phyloP scores from a whole-genome alignment of 495 filamentous ascomycete genomes.

The Talaromyces wortmannii region DNA sequence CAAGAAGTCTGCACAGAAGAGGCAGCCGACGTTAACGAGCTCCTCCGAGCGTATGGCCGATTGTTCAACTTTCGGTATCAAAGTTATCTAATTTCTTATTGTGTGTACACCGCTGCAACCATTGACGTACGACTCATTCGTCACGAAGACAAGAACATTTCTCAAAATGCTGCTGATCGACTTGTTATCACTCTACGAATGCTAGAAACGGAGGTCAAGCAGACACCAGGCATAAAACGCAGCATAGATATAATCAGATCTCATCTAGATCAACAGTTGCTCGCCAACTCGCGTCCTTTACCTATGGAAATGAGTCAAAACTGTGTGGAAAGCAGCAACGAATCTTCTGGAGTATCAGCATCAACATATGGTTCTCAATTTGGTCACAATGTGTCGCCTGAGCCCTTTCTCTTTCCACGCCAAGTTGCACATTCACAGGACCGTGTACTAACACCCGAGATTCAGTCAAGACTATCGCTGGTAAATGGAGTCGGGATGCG shows the following conservation, averaged over 20 bases:
- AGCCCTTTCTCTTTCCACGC: too few relatives aligned
- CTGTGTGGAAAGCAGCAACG: neutral
- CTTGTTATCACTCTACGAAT: slow-evolving; percentile 5
- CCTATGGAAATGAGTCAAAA: neutral
- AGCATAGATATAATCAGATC: slow-evolving; percentile 9
- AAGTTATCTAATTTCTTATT: slow-evolving; percentile 9
- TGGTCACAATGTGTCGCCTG: too few relatives aligned
- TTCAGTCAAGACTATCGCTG: too few relatives aligned
- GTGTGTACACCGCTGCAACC: slow-evolving; percentile 9
- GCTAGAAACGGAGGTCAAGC: slow-evolving; percentile 7
- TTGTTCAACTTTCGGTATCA: slow-evolving; percentile 8
- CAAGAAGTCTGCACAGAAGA: slow-evolving; percentile 7
- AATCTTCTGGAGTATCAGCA: too few relatives aligned
- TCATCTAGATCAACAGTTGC: neutral
- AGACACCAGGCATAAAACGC: slow-evolving; percentile 7
- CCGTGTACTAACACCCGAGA: too few relatives aligned
- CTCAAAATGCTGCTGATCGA: slow-evolving; percentile 3
- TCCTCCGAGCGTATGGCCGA: slow-evolving; percentile 6
- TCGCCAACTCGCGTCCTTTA: neutral
- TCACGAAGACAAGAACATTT: slow-evolving; percentile 4
- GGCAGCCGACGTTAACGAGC: slow-evolving; percentile 6
- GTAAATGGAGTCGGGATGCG: neutral
- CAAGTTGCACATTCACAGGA: too few relatives aligned
- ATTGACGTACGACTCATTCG: slow-evolving; percentile 7
- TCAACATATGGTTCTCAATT: too few relatives aligned